Percentiles rank a stretch among this genome's conserved stretches.
Conservation (phyloP, 148 eudicot genomes). For the Tetragonia tetragonoides region DNA sequence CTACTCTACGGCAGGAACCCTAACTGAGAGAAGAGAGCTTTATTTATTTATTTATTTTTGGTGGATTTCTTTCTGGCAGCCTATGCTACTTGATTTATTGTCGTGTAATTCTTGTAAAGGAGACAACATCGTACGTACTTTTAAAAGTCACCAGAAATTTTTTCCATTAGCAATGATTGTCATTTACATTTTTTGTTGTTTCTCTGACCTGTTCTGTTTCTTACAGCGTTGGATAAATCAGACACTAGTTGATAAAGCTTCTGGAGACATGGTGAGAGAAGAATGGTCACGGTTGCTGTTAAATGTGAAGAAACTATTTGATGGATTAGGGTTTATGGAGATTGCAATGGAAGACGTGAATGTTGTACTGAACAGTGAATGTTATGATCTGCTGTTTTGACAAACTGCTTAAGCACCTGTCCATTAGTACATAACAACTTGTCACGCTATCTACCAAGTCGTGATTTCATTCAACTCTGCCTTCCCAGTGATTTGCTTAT, state of each 20-base stretch:
- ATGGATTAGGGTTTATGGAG: slow-evolving; percentile 4
- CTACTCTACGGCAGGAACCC: no score
- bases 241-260: slow-evolving; percentile 42
- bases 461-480: background rate
- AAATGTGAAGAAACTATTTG: background rate
- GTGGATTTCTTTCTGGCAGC: no score
- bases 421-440: background rate
- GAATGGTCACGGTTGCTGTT: background rate
- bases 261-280: slow-evolving; percentile 3
- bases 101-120: no score
- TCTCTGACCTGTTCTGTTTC: slow-evolving; percentile 1
- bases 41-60: no score
- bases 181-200: background rate
- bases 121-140: no score
- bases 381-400: background rate
- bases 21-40: no score
- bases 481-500: background rate
- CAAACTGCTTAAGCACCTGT: background rate
- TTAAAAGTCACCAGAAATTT: no score
- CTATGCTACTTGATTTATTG: no score
- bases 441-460: background rate
- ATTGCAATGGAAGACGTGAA: background rate
- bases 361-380: background rate
- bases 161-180: no score
- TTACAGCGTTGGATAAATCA: slow-evolving; percentile 61